Percentiles rank a stretch among this genome's conserved stretches.
These are phyloP conservation scores for Triticum aestivum DNA, from an alignment of 176 grass and related monocot species.

Conservation along the genomic window DNA sequence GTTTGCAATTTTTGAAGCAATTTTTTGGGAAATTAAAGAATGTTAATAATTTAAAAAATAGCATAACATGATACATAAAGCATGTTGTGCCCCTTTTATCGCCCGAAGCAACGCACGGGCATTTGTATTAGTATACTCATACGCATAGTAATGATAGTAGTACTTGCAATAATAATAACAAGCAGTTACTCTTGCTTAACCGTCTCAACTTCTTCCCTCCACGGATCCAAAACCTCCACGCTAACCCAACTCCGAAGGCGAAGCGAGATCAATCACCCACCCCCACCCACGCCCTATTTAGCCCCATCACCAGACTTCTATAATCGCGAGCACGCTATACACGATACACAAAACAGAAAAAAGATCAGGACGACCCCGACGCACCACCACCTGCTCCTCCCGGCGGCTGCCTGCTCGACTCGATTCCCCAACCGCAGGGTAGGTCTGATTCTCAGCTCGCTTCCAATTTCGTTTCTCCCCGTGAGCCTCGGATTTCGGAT, in stretches of 20 bases:
- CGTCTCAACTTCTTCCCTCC: background rate
- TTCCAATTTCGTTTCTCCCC: background rate
- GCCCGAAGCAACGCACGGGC: too few relatives aligned
- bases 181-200: background rate
- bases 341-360: background rate
- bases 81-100: too few relatives aligned
- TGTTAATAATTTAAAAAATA: too few relatives aligned
- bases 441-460: background rate
- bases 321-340: background rate
- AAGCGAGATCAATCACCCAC: background rate
- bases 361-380: background rate
- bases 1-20: too few relatives aligned
- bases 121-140: too few relatives aligned
- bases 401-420: background rate
- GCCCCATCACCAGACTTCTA: background rate
- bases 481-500: background rate
- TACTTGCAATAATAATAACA: too few relatives aligned
- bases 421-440: background rate
- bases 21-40: too few relatives aligned
- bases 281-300: slow-evolving; percentile 1
- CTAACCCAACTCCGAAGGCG: background rate
- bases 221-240: slow-evolving; percentile 12
- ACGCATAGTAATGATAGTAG: too few relatives aligned
- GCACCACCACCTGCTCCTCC: background rate
- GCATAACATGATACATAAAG: too few relatives aligned